Base-by-base conservation (phyloP, 1,284 basidiomycete genomes). In the Irpex rosettiformis region DNA sequence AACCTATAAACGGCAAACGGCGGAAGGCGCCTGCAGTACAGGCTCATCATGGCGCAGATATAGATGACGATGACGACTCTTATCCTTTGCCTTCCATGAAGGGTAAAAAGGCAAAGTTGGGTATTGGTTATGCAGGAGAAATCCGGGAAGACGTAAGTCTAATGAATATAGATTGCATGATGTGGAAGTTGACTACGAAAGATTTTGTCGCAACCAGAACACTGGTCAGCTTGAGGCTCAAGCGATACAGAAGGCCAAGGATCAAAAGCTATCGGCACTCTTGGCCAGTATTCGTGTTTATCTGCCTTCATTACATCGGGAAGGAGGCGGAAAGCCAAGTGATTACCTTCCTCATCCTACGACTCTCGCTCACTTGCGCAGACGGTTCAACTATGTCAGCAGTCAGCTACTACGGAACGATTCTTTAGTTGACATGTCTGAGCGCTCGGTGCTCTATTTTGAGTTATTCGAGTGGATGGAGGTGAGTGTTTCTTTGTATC, bases 271-370 rank as follows among this genome's bases (percentile, higher is more conserved):
- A 3, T 85, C 85, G 5, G 73, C 75, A 1, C 75, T 95, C 16
- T 79, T 96, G 29, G 75, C 77, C 1, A 79, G 82, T 58, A 86
- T 96, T 56, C 83, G 90, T 24, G 78, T 83, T 1, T 96, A 88
- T 70, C 81, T 96, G 4, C 94, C 94, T 0, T 87, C 87, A 29
- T 74, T 93, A 4, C 83, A 88, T 63, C 84, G 94, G 48, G 72
- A 76, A 29, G 83, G 82, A 13, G 91, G 91, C 16, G 84, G 85
- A 24, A 83, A 83, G 61, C 83, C 91, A 1, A 93, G 91, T 63
- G 94, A 96, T 74, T 93, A 91, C 67, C 81, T 94, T 54, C 89
- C 93, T 7, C 92, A 95, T 68, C 93, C 93, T 1, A 94, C 92
- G 1, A 85, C 93, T 1, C 76, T 96, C 22, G 93, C 94, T 3